phyloP scores from a whole-genome alignment of 352 stramenopile species.

The Aphanomyces euteiches region DNA sequence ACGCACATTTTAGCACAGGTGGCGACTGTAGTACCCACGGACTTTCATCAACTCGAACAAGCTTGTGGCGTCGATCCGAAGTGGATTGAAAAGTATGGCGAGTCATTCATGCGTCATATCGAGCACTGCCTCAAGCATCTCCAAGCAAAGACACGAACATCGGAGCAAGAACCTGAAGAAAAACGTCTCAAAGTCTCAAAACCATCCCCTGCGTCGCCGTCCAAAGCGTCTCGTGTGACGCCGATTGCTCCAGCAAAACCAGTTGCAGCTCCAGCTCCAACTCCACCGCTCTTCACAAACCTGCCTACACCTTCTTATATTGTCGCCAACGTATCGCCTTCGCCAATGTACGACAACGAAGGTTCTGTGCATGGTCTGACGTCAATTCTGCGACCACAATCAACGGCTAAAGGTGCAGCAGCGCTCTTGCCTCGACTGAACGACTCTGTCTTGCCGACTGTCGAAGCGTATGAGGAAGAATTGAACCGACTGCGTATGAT shows the following conservation, averaged over 20 bases:
- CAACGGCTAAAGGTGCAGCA: not conserved
- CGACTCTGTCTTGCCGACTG: constrained; percentile 1
- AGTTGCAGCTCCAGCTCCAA: not conserved
- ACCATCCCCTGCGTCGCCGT: not conserved
- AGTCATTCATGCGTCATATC: constrained; percentile 24
- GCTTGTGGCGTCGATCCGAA: not conserved
- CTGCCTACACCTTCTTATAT: not conserved
- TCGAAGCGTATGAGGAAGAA: constrained; percentile 21
- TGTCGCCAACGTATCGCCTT: not conserved
- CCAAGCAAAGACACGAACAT: not conserved
- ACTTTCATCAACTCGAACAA: constrained; percentile 25
- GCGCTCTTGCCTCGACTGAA: constrained; percentile 7
- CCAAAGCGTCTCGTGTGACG: constrained; percentile 3
- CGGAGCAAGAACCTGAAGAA: not conserved
- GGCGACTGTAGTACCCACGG: constrained; percentile 29
- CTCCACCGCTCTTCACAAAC: not conserved
- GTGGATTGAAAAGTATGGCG: constrained; percentile 28
- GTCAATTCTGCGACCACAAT: not conserved
- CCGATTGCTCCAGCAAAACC: constrained; percentile 13
- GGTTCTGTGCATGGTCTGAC: not conserved
- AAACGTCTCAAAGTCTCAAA: constrained; percentile 5
- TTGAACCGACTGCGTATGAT: constrained; percentile 44
- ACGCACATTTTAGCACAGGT: constrained; percentile 72
- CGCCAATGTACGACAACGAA: not conserved
- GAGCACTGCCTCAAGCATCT: constrained; percentile 22